phyloP scores from a whole-genome alignment of 306 rosid species.

The Senna siamea region DNA sequence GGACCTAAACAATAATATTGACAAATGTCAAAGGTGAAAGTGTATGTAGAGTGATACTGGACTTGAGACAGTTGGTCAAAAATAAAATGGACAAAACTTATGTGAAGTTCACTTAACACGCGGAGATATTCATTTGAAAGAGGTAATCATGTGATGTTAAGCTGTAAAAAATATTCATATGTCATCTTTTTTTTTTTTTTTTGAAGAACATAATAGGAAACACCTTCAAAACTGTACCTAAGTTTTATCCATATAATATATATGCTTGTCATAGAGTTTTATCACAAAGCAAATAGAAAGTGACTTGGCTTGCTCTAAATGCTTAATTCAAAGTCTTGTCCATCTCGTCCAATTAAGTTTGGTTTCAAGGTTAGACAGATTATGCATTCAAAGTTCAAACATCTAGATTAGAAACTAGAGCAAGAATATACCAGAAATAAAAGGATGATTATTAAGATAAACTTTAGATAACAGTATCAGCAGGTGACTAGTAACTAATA shows the following conservation, averaged over 20 bases:
- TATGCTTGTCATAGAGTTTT: neutral
- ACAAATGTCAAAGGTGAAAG: neutral
- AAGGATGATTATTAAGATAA: slow-evolving; percentile 10
- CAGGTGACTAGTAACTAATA: neutral
- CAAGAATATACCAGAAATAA: too few species aligned
- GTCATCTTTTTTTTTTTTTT: too few species aligned
- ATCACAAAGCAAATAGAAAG: too few species aligned
- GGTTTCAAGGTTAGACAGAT: neutral
- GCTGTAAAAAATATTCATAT: too few species aligned
- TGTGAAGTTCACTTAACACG: too few species aligned
- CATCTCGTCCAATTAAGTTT: neutral
- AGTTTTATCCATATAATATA: too few species aligned
- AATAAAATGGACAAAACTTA: too few species aligned
- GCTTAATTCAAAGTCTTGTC: neutral
- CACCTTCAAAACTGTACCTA: too few species aligned
- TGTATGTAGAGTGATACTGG: neutral
- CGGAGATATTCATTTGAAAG: too few species aligned
- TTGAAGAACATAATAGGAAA: too few species aligned
- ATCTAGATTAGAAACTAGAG: neutral
- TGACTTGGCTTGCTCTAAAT: too few species aligned
- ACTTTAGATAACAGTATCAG: neutral
- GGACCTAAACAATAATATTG: slow-evolving; percentile 6
- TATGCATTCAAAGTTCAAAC: neutral
- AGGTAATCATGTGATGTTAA: too few species aligned
- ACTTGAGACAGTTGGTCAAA: neutral